Evolutionary conservation across 192 early-diverging fungal genomes (phyloP).

Genomic region (Dissophora ornata): DNA sequence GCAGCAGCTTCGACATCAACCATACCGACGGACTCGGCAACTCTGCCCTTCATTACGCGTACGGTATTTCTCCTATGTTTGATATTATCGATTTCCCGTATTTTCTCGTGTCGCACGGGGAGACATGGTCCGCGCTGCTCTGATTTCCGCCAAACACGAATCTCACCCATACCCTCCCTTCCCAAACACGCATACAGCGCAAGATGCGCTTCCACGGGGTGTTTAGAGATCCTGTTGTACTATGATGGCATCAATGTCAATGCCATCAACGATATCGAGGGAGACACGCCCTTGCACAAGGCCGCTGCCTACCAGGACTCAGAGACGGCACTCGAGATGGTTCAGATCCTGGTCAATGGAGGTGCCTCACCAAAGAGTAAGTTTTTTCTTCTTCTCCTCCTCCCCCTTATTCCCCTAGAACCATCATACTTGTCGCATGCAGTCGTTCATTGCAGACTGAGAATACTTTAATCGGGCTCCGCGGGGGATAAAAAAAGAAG

Average conservation of each 20-base stretch:
- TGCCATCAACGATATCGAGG: slow-evolving; percentile 61
- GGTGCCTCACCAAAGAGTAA: slow-evolving; percentile 64
- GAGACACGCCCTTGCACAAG: slow-evolving; percentile 76
- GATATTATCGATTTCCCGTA: too few species aligned
- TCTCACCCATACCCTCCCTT: not conserved
- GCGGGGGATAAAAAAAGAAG: too few species aligned
- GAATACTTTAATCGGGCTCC: too few species aligned
- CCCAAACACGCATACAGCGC: too few species aligned
- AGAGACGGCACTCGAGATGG: slow-evolving; percentile 68
- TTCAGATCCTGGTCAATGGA: slow-evolving; percentile 63
- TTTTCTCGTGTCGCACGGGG: too few species aligned
- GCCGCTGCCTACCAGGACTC: slow-evolving; percentile 70
- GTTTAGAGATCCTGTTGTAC: slow-evolving; percentile 65
- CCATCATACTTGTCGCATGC: too few species aligned
- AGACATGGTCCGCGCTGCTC: too few species aligned
- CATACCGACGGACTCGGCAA: slow-evolving; percentile 71
- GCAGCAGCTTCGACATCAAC: slow-evolving; percentile 65
- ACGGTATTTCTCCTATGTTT: slow-evolving; percentile 1
- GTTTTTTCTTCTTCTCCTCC: not conserved
- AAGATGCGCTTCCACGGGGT: slow-evolving; percentile 67
- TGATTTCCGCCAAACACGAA: not conserved
- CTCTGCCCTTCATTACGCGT: slow-evolving; percentile 77
- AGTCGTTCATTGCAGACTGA: too few species aligned
- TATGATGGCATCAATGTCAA: slow-evolving; percentile 67
- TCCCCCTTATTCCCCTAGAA: not conserved